A percentile compares a stretch with the other conserved stretches of the same genome.
These are phyloP conservation scores for Stemphylium lycopersici DNA, from an alignment of 2,329 filamentous ascomycete genomes.

Conservation along the genomic window DNA sequence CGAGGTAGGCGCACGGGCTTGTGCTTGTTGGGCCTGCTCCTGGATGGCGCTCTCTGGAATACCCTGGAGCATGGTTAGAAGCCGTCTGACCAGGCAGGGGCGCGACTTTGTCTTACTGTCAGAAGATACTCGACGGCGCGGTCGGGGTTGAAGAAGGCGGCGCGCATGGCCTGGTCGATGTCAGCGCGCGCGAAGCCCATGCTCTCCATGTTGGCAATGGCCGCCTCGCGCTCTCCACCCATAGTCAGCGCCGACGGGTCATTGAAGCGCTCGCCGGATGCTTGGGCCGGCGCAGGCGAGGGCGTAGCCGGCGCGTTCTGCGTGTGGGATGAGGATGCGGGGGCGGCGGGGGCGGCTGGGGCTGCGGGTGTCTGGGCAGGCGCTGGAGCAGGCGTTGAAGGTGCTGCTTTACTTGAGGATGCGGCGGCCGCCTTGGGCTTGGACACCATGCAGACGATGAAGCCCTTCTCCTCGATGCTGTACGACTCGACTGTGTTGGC, in stretches of 20 bases:
- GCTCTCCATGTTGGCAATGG: slow-evolving; percentile 90
- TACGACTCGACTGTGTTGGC: slow-evolving; percentile 95
- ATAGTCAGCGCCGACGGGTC: slow-evolving; percentile 84
- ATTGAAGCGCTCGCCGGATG: slow-evolving; percentile 58
- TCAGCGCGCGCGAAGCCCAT: slow-evolving; percentile 93
- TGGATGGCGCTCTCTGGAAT: slow-evolving; percentile 85
- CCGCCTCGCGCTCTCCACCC: slow-evolving; percentile 79
- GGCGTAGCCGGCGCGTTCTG: slow-evolving; percentile 58
- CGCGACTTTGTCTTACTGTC: slow-evolving; percentile 64
- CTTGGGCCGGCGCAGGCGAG: slow-evolving; percentile 55
- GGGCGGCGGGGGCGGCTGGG: slow-evolving; percentile 65
- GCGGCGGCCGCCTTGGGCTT: slow-evolving; percentile 78
- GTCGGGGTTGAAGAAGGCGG: slow-evolving; percentile 95
- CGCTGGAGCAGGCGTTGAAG: slow-evolving; percentile 62
- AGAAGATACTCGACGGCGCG: slow-evolving; percentile 96
- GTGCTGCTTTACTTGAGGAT: slow-evolving; percentile 56
- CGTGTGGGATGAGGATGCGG: slow-evolving; percentile 53
- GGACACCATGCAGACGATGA: slow-evolving; percentile 97
- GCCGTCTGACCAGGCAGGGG: slow-evolving; percentile 1
- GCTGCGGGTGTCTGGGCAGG: slow-evolving; percentile 57
- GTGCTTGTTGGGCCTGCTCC: slow-evolving; percentile 58
- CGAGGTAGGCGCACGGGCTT: slow-evolving; percentile 50
- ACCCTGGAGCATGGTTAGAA: slow-evolving; percentile 63
- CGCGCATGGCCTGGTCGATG: slow-evolving; percentile 93
- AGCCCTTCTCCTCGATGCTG: slow-evolving; percentile 99